Percentiles rank a stretch among this genome's conserved stretches.
phyloP scores from a whole-genome alignment of 192 early-diverging fungal species.

The Glomus cerebriforme region DNA sequence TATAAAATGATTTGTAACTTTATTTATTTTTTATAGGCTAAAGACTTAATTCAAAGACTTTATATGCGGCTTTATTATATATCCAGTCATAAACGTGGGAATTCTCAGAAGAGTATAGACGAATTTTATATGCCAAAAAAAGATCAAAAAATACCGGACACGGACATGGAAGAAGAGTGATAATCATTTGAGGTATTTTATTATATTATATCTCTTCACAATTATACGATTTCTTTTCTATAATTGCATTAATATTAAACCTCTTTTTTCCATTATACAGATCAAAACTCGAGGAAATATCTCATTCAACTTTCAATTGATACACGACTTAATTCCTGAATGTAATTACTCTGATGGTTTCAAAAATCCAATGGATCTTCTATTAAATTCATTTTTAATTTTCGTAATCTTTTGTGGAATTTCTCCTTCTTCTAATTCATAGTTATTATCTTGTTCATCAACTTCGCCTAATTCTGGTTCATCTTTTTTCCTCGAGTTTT shows the following conservation, averaged over 20 bases:
- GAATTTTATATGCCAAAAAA: background rate
- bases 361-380: background rate
- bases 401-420: background rate
- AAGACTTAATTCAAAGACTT: slow-evolving; percentile 15
- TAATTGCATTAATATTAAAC: too few relatives aligned
- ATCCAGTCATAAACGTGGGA: background rate
- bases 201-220: background rate
- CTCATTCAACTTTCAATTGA: too few relatives aligned
- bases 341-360: slow-evolving; percentile 1
- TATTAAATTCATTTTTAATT: background rate
- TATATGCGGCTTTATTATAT: slow-evolving; percentile 25
- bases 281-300: background rate
- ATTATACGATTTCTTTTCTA: too few relatives aligned
- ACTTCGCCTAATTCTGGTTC: background rate
- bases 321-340: background rate
- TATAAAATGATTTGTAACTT: too few relatives aligned
- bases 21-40: slow-evolving; percentile 13
- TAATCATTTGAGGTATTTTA: background rate
- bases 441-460: background rate
- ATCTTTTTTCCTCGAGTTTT: background rate
- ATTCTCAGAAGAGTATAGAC: background rate
- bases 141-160: background rate
- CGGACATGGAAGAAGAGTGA: background rate
- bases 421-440: background rate
- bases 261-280: background rate